Base-by-base conservation (phyloP, 2,329 filamentous ascomycete genomes). In the Cryoendolithus antarcticus region DNA sequence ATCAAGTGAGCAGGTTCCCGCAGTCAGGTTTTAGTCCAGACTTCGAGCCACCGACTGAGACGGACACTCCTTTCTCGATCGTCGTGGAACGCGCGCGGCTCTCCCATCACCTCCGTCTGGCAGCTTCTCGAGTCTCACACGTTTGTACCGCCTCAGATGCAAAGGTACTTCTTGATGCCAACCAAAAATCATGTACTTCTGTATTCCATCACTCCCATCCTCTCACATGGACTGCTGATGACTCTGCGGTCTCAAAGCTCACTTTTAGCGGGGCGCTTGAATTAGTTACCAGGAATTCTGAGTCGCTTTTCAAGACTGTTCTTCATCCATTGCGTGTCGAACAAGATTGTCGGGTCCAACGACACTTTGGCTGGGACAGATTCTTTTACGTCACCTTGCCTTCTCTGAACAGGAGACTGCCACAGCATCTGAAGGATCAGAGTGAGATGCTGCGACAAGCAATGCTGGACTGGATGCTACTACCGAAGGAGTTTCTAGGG, bases 331-430 rank as follows among this genome's bases (percentile, higher is more conserved):
- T 30, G 8, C 29, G 29, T 30, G 9, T 30, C 8, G 29, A 30
- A 8, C 29, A 30, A 10, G 29, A 10, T 9, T 30, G 24, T 7
- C 15, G 45, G 4, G 36, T 59, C 6, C 50, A 59, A 32, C 51
- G 56, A 2, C 41, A 37, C 9, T 56, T 55, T 27, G 58, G 57
- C 2, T 50, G 57, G 4, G 57, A 66, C 40, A 57, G 65, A 1
- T 63, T 69, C 12, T 46, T 70, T 1, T 63, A 62, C 31, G 41
- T 69, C 2, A 52, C 56, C 2, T 37, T 61, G 1, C 62, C 64
- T 0, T 41, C 48, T 2, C 48, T 61, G 9, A 46, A 40, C 2
- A 28, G 27, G 8, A 27, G 37, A 1, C 9, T 46, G 4, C 46
- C 45, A 1, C n/a, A 9, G 1, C 37, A 44, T 30, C 35, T 54